Evolutionary conservation across 169 alveolate species (phyloP).

Genomic region (Plasmodium coatneyi): DNA sequence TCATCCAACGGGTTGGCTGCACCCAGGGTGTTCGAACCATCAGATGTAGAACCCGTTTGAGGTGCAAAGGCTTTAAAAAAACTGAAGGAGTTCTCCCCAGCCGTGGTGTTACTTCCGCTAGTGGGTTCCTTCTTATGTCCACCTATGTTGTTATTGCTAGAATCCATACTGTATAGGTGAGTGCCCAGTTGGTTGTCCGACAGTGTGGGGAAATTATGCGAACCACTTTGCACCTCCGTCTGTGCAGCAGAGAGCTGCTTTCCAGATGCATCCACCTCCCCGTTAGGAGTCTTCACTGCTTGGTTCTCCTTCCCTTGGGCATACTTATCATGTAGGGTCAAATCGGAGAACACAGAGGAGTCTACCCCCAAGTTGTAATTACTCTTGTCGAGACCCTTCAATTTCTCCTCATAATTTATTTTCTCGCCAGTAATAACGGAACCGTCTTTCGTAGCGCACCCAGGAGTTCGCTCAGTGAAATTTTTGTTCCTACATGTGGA

Average conservation of each 20-base stretch:
- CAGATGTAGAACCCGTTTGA: conserved; percentile 3
- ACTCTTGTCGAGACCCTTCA: not conserved
- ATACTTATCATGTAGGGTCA: not conserved
- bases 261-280: not conserved
- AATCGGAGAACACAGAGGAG: not conserved
- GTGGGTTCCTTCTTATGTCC: not conserved
- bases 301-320: not conserved
- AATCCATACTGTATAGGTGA: not conserved
- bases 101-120: not conserved
- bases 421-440: not conserved
- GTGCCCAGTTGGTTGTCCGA: not conserved
- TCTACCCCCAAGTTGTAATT: not conserved
- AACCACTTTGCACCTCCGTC: not conserved
- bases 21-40: not conserved
- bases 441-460: conserved; percentile 2
- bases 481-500: conserved; percentile 4
- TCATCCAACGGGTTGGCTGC: not conserved
- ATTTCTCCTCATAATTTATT: not conserved
- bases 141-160: not conserved
- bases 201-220: not conserved
- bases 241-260: not conserved
- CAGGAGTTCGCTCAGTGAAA: not conserved
- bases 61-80: not conserved
- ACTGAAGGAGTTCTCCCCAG: not conserved
- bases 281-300: not conserved